phyloP scores from a whole-genome alignment of 2,329 filamentous ascomycete genomes.

The Hypocreales sp. region DNA sequence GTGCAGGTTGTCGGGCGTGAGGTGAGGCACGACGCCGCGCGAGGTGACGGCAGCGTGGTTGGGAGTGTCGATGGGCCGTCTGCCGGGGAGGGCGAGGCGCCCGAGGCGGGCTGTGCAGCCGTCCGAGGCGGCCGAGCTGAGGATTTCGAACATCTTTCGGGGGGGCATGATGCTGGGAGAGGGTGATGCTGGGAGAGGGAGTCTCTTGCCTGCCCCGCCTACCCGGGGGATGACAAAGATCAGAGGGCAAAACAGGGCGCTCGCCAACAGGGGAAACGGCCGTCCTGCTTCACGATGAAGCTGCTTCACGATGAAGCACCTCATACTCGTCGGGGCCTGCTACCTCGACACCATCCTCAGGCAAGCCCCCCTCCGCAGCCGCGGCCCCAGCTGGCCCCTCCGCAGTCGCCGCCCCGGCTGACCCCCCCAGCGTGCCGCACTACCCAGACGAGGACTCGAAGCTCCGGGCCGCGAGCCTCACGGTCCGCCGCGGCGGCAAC shows the following conservation, averaged over 20 bases:
- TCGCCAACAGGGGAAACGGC: no score
- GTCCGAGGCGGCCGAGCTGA: constrained; percentile 23
- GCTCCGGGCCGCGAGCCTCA: constrained; percentile 44
- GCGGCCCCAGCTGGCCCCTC: no score
- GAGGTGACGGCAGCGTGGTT: constrained; percentile 70
- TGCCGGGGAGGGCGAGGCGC: constrained; percentile 42
- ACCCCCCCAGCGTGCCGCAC: constrained; percentile 49
- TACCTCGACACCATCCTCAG: constrained; percentile 58
- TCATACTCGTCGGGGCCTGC: constrained; percentile 51
- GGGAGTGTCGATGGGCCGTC: constrained; percentile 62
- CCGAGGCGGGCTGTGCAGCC: constrained; percentile 47
- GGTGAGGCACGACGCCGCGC: constrained; percentile 70
- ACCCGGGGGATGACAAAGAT: no score
- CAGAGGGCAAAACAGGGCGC: no score
- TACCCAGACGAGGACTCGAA: constrained; percentile 61
- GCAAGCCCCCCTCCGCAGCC: no score
- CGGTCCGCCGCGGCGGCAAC: constrained; percentile 54
- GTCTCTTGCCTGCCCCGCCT: no score
- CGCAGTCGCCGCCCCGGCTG: no score
- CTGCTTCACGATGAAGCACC: no score
- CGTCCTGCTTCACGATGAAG: no score
- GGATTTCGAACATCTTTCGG: constrained; percentile 26
- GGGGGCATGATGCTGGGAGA: no score
- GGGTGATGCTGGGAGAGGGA: no score
- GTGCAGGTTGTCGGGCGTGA: constrained; percentile 69